Base-by-base conservation (phyloP, 768 basidiomycete genomes). In the Lentinula sp. region DNA sequence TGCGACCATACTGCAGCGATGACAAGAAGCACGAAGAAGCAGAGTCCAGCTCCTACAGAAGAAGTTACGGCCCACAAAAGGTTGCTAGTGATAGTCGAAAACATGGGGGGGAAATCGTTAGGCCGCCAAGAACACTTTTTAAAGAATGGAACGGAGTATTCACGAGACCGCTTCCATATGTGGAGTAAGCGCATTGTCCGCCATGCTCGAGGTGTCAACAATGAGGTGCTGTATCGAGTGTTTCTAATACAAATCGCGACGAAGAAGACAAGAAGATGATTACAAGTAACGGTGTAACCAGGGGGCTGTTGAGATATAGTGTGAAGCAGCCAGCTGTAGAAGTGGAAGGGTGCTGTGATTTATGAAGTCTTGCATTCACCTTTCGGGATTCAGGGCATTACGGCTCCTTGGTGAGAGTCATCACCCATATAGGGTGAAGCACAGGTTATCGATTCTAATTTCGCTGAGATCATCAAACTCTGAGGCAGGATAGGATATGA, bases 21-120 rank as follows among this genome's bases (percentile, higher is more conserved):
- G 6, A 62, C 60, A 16, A 66, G n/a, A 23, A 68, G 60, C 15
- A 66, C 67, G 8, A 53, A 7, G 48, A 62, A 63, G 55, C 67
- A 68, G 15, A 66, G 59, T 8, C 57, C 64, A 15, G 67, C 64
- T 9, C 67, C 67, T 37, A 63, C 62, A 36, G 51, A 45, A 36
- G 62, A 59, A 1, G 58, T 59, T 35, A 60, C 52, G 18, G 50
- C 58, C 62, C 62, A 63, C 5, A 60, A 42, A 20, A 49, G 32
- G 50, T 63, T 59, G 20, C 62, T 63, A n/a, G 18, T 35, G n/a
- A 41, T 56, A 18, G 39, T 10, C 9, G 43, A 32, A 53, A 39
- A 37, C 32, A 36, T 45, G 16, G 13, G 42, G 28, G 37, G 28
- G 37, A 33, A 46, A 48, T 6, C 50, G 43, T 57, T 16, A 57